These are phyloP conservation scores for Citrus cavaleriei DNA, from an alignment of 345 rosid species.

Conservation along the genomic window DNA sequence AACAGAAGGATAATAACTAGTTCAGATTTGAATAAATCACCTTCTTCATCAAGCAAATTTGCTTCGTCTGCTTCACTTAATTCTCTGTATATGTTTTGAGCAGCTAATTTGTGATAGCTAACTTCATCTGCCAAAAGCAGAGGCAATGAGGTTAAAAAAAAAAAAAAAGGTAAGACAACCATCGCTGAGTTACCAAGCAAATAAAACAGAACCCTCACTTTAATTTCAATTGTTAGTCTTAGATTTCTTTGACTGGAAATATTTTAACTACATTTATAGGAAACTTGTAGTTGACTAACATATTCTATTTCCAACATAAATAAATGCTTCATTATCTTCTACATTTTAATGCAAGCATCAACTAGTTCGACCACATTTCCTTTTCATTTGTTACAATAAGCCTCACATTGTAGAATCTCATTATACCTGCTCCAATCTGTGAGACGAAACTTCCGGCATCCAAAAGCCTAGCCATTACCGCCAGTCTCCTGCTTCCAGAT, in stretches of 20 bases:
- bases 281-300: not conserved
- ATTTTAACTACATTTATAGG: not conserved
- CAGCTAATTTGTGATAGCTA: slow-evolving; percentile 33
- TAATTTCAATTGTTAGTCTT: not conserved
- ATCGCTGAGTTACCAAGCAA: not conserved
- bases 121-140: slow-evolving; percentile 35
- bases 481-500: slow-evolving; percentile 55
- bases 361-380: not conserved
- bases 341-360: not conserved
- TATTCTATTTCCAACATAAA: not conserved
- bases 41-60: slow-evolving; percentile 67
- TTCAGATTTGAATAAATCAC: slow-evolving; percentile 22
- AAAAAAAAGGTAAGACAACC: not conserved
- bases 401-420: not conserved
- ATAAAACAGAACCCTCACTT: not conserved
- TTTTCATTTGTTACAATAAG: not conserved
- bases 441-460: slow-evolving; percentile 38
- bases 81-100: slow-evolving; percentile 38
- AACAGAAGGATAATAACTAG: not conserved
- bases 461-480: slow-evolving; percentile 57
- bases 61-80: slow-evolving; percentile 52
- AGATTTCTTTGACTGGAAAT: not conserved
- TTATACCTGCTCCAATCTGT: slow-evolving; percentile 25
- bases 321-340: not conserved
- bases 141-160: not conserved